Evolutionary conservation across 2,329 filamentous ascomycete genomes (phyloP).

Genomic region (Neonectria magnoliae): DNA sequence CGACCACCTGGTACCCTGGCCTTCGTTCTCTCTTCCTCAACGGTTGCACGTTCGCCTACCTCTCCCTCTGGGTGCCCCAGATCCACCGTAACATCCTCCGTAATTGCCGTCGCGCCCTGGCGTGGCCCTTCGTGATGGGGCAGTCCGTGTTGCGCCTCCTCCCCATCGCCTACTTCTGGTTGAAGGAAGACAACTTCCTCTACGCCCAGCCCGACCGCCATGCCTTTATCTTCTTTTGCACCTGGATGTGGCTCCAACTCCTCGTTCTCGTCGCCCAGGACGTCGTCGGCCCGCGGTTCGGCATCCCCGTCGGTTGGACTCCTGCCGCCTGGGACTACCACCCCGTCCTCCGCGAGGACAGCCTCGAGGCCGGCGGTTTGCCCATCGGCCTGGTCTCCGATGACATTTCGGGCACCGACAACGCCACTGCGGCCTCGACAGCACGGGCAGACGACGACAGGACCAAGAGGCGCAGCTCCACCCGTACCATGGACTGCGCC

Average conservation of each 20-base stretch:
- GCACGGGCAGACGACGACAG: constrained; percentile 48
- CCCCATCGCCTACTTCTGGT: constrained; percentile 88
- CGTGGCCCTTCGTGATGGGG: constrained; percentile 89
- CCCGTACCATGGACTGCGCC: constrained; percentile 82
- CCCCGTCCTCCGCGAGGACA: constrained; percentile 85
- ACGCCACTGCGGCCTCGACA: constrained; percentile 6
- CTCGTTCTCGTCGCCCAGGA: constrained; percentile 83
- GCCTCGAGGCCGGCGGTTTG: constrained; percentile 79
- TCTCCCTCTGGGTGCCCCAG: constrained; percentile 93
- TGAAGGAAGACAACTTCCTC: constrained; percentile 80
- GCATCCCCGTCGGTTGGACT: constrained; percentile 74
- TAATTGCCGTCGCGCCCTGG: constrained; percentile 90
- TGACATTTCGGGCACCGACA: constrained; percentile 40
- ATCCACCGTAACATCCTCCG: constrained; percentile 90
- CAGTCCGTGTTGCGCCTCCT: constrained; percentile 81
- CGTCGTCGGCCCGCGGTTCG: constrained; percentile 87
- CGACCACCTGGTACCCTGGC: constrained; percentile 67
- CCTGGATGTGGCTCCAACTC: constrained; percentile 90
- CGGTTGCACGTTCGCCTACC: constrained; percentile 75
- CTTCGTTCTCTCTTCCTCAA: constrained; percentile 69
- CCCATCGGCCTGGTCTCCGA: constrained; percentile 74
- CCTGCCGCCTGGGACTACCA: constrained; percentile 95
- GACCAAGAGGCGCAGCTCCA: constrained; percentile 45
- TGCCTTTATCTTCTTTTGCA: constrained; percentile 68
- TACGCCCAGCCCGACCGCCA: constrained; percentile 76